Evolutionary conservation across 345 rosid species (phyloP).

Genomic region (Lepidium africanum): DNA sequence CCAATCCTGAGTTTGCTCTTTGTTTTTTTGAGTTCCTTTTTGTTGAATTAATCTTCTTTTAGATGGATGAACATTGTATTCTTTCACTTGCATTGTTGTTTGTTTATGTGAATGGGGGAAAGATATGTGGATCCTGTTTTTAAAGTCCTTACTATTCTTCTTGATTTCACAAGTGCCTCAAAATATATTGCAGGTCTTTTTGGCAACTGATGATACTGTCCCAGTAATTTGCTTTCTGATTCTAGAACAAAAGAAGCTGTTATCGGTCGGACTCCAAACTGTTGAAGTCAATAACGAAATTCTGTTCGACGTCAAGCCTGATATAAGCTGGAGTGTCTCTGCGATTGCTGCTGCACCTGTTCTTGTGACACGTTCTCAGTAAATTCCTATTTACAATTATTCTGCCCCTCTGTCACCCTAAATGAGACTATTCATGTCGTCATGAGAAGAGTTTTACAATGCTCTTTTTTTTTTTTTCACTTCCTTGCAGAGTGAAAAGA

Average conservation of each 20-base stretch:
- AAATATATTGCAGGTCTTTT: constrained; percentile 57
- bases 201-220: constrained; percentile 75
- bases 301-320: constrained; percentile 69
- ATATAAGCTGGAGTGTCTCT: constrained; percentile 84
- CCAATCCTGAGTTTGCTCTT: neutral
- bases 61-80: neutral
- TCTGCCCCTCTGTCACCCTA: constrained; percentile 3
- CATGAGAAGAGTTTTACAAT: neutral
- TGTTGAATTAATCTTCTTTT: neutral
- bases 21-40: neutral
- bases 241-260: constrained; percentile 77
- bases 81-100: neutral
- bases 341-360: constrained; percentile 90
- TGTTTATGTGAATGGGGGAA: neutral
- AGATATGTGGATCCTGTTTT: neutral
- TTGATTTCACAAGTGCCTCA: constrained; percentile 5
- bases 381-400: constrained; percentile 9
- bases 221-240: constrained; percentile 81
- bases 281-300: constrained; percentile 71
- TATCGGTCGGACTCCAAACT: constrained; percentile 76
- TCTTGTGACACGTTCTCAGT: constrained; percentile 78
- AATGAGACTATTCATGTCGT: neutral
- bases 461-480: neutral
- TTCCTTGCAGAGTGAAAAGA: constrained; percentile 48
- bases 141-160: constrained; percentile 3